These are phyloP conservation scores for Melianthus villosus DNA, from an alignment of 441 rosid genomes.

Conservation along the genomic window DNA sequence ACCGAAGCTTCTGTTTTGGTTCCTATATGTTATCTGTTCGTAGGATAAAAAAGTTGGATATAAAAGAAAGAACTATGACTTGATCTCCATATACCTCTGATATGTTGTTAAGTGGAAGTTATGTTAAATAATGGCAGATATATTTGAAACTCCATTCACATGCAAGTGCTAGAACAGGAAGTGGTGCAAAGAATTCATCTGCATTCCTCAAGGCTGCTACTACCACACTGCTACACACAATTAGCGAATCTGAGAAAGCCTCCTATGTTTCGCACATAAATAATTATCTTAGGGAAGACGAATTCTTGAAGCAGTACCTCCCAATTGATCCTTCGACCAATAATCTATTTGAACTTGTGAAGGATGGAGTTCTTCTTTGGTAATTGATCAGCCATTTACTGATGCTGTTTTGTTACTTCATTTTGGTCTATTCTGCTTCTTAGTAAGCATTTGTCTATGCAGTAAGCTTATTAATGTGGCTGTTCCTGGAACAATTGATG, in stretches of 20 bases:
- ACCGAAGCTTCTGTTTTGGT: too few relatives aligned
- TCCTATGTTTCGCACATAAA: conserved; percentile 89
- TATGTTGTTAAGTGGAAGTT: too few relatives aligned
- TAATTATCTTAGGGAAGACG: conserved; percentile 65
- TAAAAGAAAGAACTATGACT: too few relatives aligned
- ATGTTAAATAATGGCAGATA: conserved; percentile 42
- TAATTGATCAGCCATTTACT: conserved; percentile 12
- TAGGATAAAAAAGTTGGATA: too few relatives aligned
- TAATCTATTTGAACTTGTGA: conserved; percentile 74
- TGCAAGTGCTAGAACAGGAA: conserved; percentile 47
- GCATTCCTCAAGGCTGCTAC: conserved; percentile 78
- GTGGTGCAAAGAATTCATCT: conserved; percentile 36
- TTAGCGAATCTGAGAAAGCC: conserved; percentile 75
- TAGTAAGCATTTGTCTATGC: conserved; percentile 18
- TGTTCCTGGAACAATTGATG: conserved; percentile 95
- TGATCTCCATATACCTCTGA: too few relatives aligned
- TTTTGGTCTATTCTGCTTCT: background rate
- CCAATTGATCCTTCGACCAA: conserved; percentile 69
- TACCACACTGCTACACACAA: conserved; percentile 76
- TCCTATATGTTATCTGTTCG: too few relatives aligned
- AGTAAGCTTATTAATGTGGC: conserved; percentile 98
- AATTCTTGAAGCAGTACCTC: conserved; percentile 60
- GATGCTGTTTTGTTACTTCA: background rate
- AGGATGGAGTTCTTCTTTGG: conserved; percentile 97
- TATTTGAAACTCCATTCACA: conserved; percentile 51